phyloP scores from a whole-genome alignment of 1,284 basidiomycete species.

The Erythrobasidium hasegawianum region DNA sequence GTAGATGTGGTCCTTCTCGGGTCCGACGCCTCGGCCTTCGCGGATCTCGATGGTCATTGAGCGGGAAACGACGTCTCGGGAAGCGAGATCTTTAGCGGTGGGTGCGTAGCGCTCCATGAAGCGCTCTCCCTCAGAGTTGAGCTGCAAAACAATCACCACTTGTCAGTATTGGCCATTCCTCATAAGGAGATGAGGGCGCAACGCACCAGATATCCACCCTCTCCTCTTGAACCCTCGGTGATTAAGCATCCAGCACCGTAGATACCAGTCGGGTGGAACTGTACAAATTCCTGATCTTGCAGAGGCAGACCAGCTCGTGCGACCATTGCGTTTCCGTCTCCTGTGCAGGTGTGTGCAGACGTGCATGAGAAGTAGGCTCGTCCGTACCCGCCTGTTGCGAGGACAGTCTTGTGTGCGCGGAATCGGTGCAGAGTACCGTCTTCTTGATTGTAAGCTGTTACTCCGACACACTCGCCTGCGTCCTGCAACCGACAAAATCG shows the following conservation, averaged over 20 bases:
- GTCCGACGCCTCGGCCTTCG: conserved; percentile 97
- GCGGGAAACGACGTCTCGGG: conserved; percentile 98
- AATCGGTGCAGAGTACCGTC: conserved; percentile 98
- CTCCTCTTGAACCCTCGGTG: conserved; percentile 83
- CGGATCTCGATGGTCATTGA: conserved; percentile 99
- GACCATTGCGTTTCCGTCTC: conserved; percentile 99
- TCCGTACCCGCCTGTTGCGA: conserved; percentile 98
- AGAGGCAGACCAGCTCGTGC: conserved; percentile 91
- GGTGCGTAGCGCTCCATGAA: conserved; percentile 99
- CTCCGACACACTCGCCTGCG: conserved; percentile 97
- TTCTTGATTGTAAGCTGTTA: conserved; percentile 98
- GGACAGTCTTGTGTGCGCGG: conserved; percentile 95
- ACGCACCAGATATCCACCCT: conserved; percentile 82
- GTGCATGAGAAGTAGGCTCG: conserved; percentile 99
- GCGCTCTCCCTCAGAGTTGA: conserved; percentile 98
- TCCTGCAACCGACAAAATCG: conserved; percentile 68
- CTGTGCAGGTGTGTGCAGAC: conserved; percentile 96
- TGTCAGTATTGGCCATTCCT: not conserved
- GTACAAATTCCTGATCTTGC: conserved; percentile 97
- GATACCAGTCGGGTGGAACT: conserved; percentile 99
- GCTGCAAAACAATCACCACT: conserved; percentile 38
- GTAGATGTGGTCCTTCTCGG: conserved; percentile 97
- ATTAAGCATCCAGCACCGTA: conserved; percentile 97
- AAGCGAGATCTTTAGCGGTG: conserved; percentile 98
- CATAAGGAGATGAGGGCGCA: too few relatives aligned